Evolutionary conservation across 192 early-diverging fungal species (phyloP).

Genomic region (Glomus cerebriforme): DNA sequence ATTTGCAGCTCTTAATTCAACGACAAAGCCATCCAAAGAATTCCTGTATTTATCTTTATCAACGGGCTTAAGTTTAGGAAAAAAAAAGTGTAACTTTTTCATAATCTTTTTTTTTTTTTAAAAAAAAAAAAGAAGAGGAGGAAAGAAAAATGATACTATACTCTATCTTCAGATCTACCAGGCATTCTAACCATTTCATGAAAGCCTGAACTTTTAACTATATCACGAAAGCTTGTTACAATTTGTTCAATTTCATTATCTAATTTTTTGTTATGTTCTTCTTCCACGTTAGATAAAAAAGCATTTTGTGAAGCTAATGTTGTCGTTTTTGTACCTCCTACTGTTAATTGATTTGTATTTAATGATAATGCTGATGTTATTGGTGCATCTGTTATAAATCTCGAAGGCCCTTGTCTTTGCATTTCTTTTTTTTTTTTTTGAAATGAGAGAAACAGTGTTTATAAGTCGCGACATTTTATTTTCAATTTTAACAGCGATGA

Average conservation of each 20-base stretch:
- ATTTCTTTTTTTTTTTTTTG: too few species aligned
- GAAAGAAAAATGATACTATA: neutral
- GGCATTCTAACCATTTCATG: neutral
- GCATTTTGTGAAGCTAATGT: conserved; percentile 25
- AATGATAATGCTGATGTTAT: conserved; percentile 8
- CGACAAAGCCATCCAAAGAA: conserved; percentile 18
- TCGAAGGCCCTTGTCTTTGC: neutral
- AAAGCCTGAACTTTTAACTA: conserved; percentile 19
- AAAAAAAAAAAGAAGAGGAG: too few species aligned
- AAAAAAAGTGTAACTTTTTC: neutral
- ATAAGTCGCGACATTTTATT: too few species aligned
- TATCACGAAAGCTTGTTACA: neutral
- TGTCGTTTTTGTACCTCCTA: conserved; percentile 13
- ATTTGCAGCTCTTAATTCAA: conserved; percentile 26
- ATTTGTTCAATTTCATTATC: conserved; percentile 30
- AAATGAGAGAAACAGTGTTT: too few species aligned
- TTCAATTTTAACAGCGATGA: too few species aligned
- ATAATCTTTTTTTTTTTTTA: neutral
- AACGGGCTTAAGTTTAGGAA: neutral
- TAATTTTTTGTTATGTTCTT: conserved; percentile 22
- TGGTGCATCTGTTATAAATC: conserved; percentile 24
- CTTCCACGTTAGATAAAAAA: conserved; percentile 25
- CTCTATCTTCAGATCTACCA: conserved; percentile 14
- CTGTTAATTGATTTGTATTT: neutral
- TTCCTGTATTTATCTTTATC: conserved; percentile 32